Percentiles rank a stretch among this genome's conserved stretches.
phyloP scores from a whole-genome alignment of 257 asterid species.

The Gentiana macrophylla region DNA sequence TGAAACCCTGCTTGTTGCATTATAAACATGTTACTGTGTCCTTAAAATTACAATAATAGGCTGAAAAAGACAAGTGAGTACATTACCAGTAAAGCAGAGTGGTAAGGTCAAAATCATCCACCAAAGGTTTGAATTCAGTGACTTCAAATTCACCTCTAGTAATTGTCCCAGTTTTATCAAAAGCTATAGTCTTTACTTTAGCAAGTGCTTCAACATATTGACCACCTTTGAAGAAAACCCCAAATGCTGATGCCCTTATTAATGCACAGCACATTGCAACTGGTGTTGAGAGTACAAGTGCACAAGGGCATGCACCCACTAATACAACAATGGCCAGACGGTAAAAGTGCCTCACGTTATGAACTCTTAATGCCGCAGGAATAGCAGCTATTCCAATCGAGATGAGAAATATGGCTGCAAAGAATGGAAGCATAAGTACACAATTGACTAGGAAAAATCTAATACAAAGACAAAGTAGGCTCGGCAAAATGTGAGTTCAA shows the following conservation, averaged over 20 bases:
- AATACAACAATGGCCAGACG: slow-evolving; percentile 70
- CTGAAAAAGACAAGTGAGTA: too few species aligned
- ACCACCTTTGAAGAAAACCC: slow-evolving; percentile 77
- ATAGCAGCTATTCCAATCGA: slow-evolving; percentile 46
- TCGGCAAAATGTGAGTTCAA: too few species aligned
- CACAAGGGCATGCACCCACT: slow-evolving; percentile 90
- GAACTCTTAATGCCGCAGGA: slow-evolving; percentile 42
- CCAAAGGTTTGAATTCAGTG: slow-evolving; percentile 44
- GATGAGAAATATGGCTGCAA: slow-evolving; percentile 51
- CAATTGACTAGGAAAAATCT: not conserved
- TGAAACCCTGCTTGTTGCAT: slow-evolving; percentile 43
- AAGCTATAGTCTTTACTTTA: slow-evolving; percentile 56
- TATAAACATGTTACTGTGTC: not conserved
- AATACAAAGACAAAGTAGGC: too few species aligned
- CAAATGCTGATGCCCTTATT: slow-evolving; percentile 66
- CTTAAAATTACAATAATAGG: too few species aligned
- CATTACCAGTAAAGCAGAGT: slow-evolving; percentile 54
- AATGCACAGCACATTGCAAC: slow-evolving; percentile 87
- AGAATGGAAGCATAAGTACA: not conserved
- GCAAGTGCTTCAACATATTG: slow-evolving; percentile 73
- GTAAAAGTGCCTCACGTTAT: slow-evolving; percentile 45
- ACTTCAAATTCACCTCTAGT: slow-evolving; percentile 78
- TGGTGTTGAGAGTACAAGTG: slow-evolving; percentile 80
- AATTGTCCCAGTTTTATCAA: slow-evolving; percentile 89
- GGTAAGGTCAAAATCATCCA: slow-evolving; percentile 27